Conservation (phyloP, 345 rosid genomes). For the Gossypium sturtianum region DNA sequence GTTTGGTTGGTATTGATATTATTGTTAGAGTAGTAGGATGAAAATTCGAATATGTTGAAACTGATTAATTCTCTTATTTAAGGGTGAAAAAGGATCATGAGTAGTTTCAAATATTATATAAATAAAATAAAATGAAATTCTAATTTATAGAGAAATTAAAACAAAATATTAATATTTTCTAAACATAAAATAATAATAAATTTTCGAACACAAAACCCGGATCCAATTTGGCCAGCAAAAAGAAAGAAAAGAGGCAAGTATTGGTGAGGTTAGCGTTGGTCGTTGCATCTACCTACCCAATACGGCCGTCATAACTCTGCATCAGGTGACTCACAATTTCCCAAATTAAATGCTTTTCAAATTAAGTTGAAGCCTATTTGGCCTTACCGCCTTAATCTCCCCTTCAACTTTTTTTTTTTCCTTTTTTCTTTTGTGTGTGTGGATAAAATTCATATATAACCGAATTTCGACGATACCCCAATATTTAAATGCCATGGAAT, state of each 20-base stretch:
- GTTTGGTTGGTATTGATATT: accelerated
- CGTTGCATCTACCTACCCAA: conserved; percentile 14
- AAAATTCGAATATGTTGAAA: accelerated
- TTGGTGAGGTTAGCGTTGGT: conserved; percentile 20
- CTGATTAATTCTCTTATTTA: too few relatives aligned
- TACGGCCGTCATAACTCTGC: background rate
- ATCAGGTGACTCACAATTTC: conserved; percentile 1
- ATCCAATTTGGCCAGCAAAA: too few relatives aligned
- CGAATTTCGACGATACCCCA: background rate
- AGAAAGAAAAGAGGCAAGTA: too few relatives aligned
- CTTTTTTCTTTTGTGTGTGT: background rate
- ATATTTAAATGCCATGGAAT: background rate
- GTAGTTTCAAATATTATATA: too few relatives aligned
- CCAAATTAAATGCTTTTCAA: background rate
- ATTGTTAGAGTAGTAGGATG: accelerated
- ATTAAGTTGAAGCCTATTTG: background rate
- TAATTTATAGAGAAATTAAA: too few relatives aligned
- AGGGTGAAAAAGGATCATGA: accelerated
- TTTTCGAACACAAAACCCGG: too few relatives aligned
- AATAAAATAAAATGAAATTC: too few relatives aligned
- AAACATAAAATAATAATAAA: too few relatives aligned
- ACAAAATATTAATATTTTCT: too few relatives aligned
- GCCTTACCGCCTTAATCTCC: background rate
- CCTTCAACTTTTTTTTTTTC: background rate
- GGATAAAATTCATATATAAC: background rate